Evolutionary conservation across 371 early-diverging fungal species (phyloP).

Genomic region (Mucor piriformis): DNA sequence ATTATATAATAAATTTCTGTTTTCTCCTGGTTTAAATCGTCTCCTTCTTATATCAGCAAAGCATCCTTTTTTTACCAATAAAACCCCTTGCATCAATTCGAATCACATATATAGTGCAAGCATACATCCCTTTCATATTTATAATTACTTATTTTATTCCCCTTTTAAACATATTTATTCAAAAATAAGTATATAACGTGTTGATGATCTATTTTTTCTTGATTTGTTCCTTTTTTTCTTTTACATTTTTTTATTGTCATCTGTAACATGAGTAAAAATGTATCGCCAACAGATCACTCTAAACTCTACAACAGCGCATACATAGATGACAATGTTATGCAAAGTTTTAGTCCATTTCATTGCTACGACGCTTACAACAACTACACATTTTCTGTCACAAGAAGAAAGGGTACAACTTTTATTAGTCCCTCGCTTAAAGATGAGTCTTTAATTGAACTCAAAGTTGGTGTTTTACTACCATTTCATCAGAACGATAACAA

Average conservation of each 20-base stretch:
- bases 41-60: background rate
- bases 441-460: constrained; percentile 44
- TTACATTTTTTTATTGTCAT: background rate
- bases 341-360: constrained; percentile 11
- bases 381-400: constrained; percentile 32
- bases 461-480: constrained; percentile 57
- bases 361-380: constrained; percentile 25
- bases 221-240: background rate
- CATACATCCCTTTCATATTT: background rate
- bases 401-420: constrained; percentile 36
- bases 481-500: constrained; percentile 49
- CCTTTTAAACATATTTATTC: constrained; percentile 1
- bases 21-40: background rate
- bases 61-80: background rate
- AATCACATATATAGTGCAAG: background rate
- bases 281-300: background rate
- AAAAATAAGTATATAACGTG: background rate
- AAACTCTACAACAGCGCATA: background rate
- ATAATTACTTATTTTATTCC: background rate
- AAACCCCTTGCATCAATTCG: constrained; percentile 3
- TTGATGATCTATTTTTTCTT: background rate
- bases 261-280: background rate
- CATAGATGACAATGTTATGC: background rate
- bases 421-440: constrained; percentile 27
- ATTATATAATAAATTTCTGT: background rate